Base-by-base conservation (phyloP, 306 rosid species). In the Urtica urens region DNA sequence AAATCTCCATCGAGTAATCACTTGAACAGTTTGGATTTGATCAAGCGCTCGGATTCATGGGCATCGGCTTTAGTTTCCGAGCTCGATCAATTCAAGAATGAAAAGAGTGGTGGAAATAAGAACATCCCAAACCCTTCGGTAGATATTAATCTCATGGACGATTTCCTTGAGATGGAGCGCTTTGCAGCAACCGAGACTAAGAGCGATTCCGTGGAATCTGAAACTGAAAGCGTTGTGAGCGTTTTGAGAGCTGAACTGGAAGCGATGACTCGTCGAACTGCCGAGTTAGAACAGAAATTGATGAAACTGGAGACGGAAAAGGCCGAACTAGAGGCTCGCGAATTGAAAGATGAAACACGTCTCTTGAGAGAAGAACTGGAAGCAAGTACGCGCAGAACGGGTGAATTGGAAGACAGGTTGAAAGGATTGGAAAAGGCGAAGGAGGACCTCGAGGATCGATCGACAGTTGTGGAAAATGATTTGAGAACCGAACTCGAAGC, bases 151-250 rank as follows among this genome's bases (percentile, higher is more conserved):
- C 72, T 87, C 51, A 87, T 87, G 96, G 94, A 87, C n/a, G 96
- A 87, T 72, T 87, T 87, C 73, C 96, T 87, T 38, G 96, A 87
- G 70, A 87, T 87, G 96, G 96, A 87, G 52, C 71, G 76, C 58
- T 82, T 87, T 23, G 94, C 65, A 61, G 78, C 94, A 19, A 24
- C 69, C 9, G 67, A 68, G 47, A 69, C 60, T 11, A 68, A 62
- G 71, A 53, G 54, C 61, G 10, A 47, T 66, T 62, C 22, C 47
- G 65, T 35, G 28, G 80, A 65, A 65, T 45, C 82, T 10, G 78
- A 53, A 54, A 51, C 47, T 22, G 67, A 21, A 41, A 41, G 64
- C 31, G 65, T 27, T 69, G 87, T 75, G 67, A 62, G 44, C 59
- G 51, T 73, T 42, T 59, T 75, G 51, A 82, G 62, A 61, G 62